Evolutionary conservation across 257 asterid species (phyloP), one percentile per base, ranked within the genome.

Genomic region (Primulina tabacum): DNA sequence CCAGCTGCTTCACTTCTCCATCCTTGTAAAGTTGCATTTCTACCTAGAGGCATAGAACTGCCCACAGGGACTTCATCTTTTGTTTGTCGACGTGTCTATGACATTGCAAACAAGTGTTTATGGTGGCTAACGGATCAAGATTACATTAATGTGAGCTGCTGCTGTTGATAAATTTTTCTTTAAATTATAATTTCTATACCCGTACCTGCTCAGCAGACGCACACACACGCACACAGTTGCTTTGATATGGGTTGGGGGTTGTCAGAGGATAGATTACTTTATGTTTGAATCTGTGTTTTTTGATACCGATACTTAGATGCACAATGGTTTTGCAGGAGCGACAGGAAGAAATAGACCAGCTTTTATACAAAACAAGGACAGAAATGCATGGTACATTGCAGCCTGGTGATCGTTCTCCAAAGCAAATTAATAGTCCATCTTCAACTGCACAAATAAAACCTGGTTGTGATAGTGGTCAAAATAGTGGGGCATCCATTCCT

Each of bases 21-120:
- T 84, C 98, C 91, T 58, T 90, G 98, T 83, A 88, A 87, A 87
- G 98, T 93, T 83, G 96, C 98, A 77, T 90, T 93, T 83, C 98
- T 93, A 76, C 95, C 98, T 57, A 78, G 81, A 83, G 96, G 95
- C 57, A 85, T 74, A 71, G 95, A 84, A 79, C 95, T 90, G 79
- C 95, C 95, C 18, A 30, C 81, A 16, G 87, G 90, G 83, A 77
- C 81, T 76, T 85, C 95, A 62, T 83, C 96, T 68, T 92, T 85
- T 83, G 86, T 90, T 76, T 90, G 97, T 77, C 87, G 97, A 38
- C 91, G 96, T 20, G 90, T 81, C 72, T 92, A 88, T 64, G 98
- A 92, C 80, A 74, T 78, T 35, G 72, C 34, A 69, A 85, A 78
- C 73, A 80, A 81, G 84, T 74, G 83, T 75, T 68, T 82, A 70